Evolutionary conservation across 2,329 filamentous ascomycete genomes (phyloP).

Genomic region (Pseudovirgaria hyperparasitica): DNA sequence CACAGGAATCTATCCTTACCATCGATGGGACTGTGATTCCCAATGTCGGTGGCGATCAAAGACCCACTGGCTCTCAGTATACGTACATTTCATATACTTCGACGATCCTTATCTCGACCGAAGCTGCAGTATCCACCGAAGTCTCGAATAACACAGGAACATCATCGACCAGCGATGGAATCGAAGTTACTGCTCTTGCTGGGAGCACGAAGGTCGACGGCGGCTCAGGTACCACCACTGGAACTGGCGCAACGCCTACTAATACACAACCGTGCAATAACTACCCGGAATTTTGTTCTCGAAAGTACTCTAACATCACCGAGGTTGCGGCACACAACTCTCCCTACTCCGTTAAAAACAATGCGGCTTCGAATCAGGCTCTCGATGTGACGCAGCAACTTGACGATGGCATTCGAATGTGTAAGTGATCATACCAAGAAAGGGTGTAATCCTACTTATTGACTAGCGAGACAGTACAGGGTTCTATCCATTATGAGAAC

Average conservation of each 20-base stretch:
- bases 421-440: conserved; percentile 20
- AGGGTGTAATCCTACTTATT: conserved; percentile 27
- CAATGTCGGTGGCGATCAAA: too few species aligned
- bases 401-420: conserved; percentile 27
- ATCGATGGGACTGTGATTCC: too few species aligned
- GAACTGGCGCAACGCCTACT: conserved; percentile 15
- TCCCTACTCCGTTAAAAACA: conserved; percentile 20
- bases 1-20: too few species aligned
- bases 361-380: conserved; percentile 24
- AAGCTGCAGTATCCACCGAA: too few species aligned
- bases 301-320: conserved; percentile 29
- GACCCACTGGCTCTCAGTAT: too few species aligned
- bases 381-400: conserved; percentile 23
- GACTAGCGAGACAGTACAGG: conserved; percentile 45
- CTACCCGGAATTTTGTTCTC: conserved; percentile 25
- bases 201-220: too few species aligned
- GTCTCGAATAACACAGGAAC: too few species aligned
- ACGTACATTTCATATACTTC: too few species aligned
- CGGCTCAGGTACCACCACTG: conserved; percentile 13
- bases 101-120: too few species aligned
- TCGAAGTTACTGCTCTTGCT: too few species aligned
- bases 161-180: too few species aligned
- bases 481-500: conserved; percentile 44
- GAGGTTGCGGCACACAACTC: conserved; percentile 28
- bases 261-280: conserved; percentile 31